Percentiles rank a stretch among this genome's conserved stretches.
Evolutionary conservation across 306 rosid species (phyloP).

Genomic region (Vicia faba): DNA sequence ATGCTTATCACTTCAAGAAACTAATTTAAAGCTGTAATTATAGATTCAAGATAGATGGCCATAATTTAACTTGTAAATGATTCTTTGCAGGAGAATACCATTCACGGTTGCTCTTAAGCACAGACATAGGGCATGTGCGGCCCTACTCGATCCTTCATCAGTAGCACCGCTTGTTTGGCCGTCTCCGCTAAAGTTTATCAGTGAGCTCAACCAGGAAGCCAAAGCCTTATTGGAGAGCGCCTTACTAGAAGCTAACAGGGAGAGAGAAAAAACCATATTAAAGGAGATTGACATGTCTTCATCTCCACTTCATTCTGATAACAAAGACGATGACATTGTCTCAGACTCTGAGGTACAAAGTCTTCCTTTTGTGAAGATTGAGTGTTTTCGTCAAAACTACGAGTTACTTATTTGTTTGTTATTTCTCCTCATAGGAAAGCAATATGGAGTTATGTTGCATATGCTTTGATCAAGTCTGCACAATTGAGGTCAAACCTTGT

Average conservation of each 20-base stretch:
- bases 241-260: constrained; percentile 78
- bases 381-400: not conserved
- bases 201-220: constrained; percentile 84
- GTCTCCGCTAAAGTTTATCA: constrained; percentile 79
- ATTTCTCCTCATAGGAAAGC: constrained; percentile 53
- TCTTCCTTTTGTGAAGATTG: constrained; percentile 28
- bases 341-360: constrained; percentile 73
- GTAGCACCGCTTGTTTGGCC: constrained; percentile 97
- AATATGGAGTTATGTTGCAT: constrained; percentile 77
- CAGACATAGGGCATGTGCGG: constrained; percentile 72
- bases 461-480: constrained; percentile 89
- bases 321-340: constrained; percentile 54
- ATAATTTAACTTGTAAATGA: constrained; percentile 30
- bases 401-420: constrained; percentile 30
- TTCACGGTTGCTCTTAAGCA: constrained; percentile 68
- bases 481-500: constrained; percentile 82
- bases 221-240: constrained; percentile 79
- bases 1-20: not conserved
- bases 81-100: constrained; percentile 75
- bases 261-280: constrained; percentile 72
- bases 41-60: not conserved
- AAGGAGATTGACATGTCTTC: constrained; percentile 50
- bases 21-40: not conserved
- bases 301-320: constrained; percentile 52
- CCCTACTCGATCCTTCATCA: constrained; percentile 73